Evolutionary conservation across 2,329 filamentous ascomycete species (phyloP).

Genomic region (Fusarium globosum): DNA sequence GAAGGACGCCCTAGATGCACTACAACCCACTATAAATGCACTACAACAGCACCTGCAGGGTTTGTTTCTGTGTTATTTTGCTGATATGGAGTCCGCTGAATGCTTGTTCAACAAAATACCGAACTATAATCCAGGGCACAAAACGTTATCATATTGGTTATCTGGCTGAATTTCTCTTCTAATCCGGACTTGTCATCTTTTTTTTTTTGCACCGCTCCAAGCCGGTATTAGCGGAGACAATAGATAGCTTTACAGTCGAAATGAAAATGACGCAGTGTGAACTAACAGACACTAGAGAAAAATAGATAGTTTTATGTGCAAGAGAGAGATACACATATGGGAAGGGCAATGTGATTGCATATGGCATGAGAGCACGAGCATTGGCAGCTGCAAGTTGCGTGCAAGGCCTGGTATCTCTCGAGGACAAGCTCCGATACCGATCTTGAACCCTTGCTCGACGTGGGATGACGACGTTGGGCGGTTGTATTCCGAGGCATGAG

Average conservation of each 20-base stretch:
- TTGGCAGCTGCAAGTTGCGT: conserved; percentile 18
- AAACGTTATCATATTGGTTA: neutral
- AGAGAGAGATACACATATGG: neutral
- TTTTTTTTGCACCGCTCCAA: conserved; percentile 38
- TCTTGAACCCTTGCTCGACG: conserved; percentile 29
- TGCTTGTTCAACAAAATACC: conserved; percentile 2
- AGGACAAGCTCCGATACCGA: conserved; percentile 31
- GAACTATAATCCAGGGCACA: conserved; percentile 1
- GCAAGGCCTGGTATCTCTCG: conserved; percentile 23
- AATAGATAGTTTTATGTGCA: neutral
- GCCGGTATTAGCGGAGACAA: conserved; percentile 31
- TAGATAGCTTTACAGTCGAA: conserved; percentile 19
- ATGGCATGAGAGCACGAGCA: conserved; percentile 3
- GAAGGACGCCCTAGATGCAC: conserved; percentile 2
- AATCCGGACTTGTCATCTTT: neutral
- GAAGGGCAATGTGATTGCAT: conserved; percentile 12
- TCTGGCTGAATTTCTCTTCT: conserved; percentile 7
- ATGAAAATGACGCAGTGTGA: conserved; percentile 45
- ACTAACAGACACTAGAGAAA: conserved; percentile 37
- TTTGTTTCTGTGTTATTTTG: conserved; percentile 24
- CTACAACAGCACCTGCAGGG: conserved; percentile 21
- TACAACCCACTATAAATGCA: neutral
- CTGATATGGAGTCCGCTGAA: conserved; percentile 22
- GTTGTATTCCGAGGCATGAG: conserved; percentile 18
- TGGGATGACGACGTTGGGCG: conserved; percentile 34